Base-by-base conservation (phyloP, 1,284 basidiomycete species). In the Malassezia furfur region DNA sequence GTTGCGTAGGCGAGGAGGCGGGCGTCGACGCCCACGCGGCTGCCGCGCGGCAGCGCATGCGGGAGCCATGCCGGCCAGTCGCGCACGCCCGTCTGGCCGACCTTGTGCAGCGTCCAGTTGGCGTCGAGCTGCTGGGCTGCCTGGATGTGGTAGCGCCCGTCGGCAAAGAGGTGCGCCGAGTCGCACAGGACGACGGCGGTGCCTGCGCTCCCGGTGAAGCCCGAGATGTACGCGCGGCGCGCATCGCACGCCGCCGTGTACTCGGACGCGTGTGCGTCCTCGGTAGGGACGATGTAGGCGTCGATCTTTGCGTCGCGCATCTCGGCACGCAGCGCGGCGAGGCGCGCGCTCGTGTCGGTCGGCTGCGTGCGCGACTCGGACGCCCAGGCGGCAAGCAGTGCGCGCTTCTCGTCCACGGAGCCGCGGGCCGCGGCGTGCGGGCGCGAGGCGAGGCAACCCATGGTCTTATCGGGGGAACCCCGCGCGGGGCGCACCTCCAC, bases 71-170 rank as follows among this genome's bases (percentile, higher is more conserved):
- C 85, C 21, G 79, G 56, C 70, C 70, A 73, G 22, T 67, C 57
- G 21, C 52, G 41, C 10, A 68, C 67, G n/a, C 60, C 60, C n/a
- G 44, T 48, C 15, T 52, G 52, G 14, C 88, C 89, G 1, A 85
- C 83, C 50, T 80, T 79, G 51, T 89, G 79, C 35, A 91, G 67
- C 12, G 79, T 78, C 90, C 90, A 96, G 62, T 87, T 84, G 17
- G 76, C 62, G 71, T 90, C 86, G 15, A 90, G 76, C 70, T 91
- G 83, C 11, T 83, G 78, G 9, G 80, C 80, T 6, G 90, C 89
- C 76, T 91, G 88, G 1, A 85, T 72, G 85, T 88, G 93, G 75
- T 94, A 94, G 28, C 89, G 81, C 25, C 88, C 87, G 75, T 96
- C 90, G 19, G 85, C 85, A 62, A 91, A 81, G 28, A 94, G 79